Percentiles rank a stretch among this genome's conserved stretches.
These are phyloP conservation scores for Trichoderma sp. DNA, from an alignment of 2,329 filamentous ascomycete species.

Conservation along the genomic window DNA sequence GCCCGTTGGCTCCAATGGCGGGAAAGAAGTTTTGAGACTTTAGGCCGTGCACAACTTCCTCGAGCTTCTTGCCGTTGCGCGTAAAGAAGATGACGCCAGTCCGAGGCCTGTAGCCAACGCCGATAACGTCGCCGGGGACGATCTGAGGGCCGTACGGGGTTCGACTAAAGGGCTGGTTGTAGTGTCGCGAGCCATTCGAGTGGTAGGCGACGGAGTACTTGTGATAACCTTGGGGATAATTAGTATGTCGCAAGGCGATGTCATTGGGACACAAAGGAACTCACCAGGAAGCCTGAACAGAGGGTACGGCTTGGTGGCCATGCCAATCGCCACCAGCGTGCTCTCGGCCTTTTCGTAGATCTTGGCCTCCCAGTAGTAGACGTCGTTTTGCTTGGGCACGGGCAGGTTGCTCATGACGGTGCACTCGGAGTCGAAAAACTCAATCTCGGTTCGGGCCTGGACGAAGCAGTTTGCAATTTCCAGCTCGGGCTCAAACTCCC, in stretches of 20 bases:
- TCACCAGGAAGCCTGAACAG: conserved; percentile 89
- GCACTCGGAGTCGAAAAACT: conserved; percentile 98
- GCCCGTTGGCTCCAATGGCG: conserved; percentile 92
- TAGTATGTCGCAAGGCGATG: neutral
- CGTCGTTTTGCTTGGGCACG: conserved; percentile 97
- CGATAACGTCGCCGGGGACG: conserved; percentile 93
- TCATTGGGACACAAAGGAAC: conserved; percentile 34
- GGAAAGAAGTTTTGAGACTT: conserved; percentile 98
- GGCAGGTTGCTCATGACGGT: conserved; percentile 96
- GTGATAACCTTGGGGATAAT: conserved; percentile 66
- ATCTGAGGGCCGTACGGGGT: conserved; percentile 81
- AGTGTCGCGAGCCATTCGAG: conserved; percentile 81
- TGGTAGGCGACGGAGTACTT: conserved; percentile 91
- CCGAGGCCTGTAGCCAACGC: conserved; percentile 90
- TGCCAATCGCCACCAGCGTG: conserved; percentile 84
- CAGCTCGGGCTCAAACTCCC: conserved; percentile 99
- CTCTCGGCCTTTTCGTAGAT: conserved; percentile 95
- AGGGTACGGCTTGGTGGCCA: conserved; percentile 96
- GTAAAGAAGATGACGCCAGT: conserved; percentile 98
- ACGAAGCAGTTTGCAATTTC: conserved; percentile 99
- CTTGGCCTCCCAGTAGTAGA: conserved; percentile 99
- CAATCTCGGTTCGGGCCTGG: conserved; percentile 92
- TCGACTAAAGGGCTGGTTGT: conserved; percentile 86
- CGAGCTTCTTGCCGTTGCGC: conserved; percentile 94
- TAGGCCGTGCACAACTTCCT: conserved; percentile 89